Evolutionary conservation across 768 basidiomycete species (phyloP).

Genomic region (Dioszegia aurantiaca): DNA sequence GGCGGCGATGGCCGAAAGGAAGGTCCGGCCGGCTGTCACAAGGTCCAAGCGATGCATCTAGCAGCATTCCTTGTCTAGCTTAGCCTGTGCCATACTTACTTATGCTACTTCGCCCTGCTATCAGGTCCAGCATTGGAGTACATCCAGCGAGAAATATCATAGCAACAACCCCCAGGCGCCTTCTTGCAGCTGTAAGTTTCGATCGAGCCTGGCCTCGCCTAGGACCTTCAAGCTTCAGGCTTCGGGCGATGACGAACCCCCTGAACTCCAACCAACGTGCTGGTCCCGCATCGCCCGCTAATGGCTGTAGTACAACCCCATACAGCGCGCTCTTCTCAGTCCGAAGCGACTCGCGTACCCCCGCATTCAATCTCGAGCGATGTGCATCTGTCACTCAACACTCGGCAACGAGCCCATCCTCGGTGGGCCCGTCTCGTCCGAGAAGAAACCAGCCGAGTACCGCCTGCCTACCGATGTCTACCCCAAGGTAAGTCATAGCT

Average conservation of each 20-base stretch:
- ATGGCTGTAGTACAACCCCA: not conserved
- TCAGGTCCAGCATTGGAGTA: not conserved
- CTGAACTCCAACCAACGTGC: too few relatives aligned
- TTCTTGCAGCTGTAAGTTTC: conserved; percentile 2
- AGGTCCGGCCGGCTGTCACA: too few relatives aligned
- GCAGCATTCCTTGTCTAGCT: too few relatives aligned
- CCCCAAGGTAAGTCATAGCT: conserved; percentile 17
- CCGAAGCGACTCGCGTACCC: not conserved
- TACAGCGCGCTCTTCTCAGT: too few relatives aligned
- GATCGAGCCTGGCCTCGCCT: not conserved
- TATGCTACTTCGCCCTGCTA: conserved; percentile 1
- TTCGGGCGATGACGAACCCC: conserved; percentile 1
- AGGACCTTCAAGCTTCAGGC: too few relatives aligned
- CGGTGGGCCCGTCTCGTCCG: conserved; percentile 9
- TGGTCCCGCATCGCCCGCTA: too few relatives aligned
- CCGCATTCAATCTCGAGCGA: not conserved
- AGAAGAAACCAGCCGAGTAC: conserved; percentile 19
- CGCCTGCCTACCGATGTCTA: conserved; percentile 28
- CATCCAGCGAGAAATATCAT: not conserved
- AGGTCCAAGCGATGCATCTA: too few relatives aligned
- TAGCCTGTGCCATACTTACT: too few relatives aligned
- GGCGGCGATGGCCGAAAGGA: too few relatives aligned
- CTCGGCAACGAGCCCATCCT: conserved; percentile 7
- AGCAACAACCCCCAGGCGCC: not conserved
- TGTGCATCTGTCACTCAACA: conserved; percentile 17